Base-by-base conservation (phyloP, 495 filamentous ascomycete genomes). In the Chaetomidium leptoderma region DNA sequence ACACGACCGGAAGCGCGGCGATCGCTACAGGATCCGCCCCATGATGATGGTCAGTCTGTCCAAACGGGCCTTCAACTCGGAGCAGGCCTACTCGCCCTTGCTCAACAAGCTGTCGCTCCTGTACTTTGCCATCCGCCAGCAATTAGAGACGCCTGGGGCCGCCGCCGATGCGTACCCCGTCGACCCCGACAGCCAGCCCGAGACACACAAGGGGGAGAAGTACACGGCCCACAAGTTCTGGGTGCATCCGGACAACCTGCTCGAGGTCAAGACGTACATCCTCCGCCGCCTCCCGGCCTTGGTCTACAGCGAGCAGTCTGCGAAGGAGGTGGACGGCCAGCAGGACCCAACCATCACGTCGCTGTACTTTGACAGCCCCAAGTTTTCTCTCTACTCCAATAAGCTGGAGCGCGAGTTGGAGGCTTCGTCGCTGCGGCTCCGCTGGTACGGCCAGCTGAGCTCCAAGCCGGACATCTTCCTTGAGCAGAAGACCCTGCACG, bases 181-280 rank as follows among this genome's bases (percentile, higher is more conserved):
- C 16, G 74, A 73, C 30, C 68, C 72, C 24, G 68, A 73, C 23
- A 68, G 65, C 59, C 67, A 68, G 61, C 66, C 70, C 49, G 74
- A 72, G 55, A 74, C 72, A 37, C 76, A 76, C 59, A 79, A 80
- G 49, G 79, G 79, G 24, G 79, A 92, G 64, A 79, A 80, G 54
- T 97, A 95, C 69, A 88, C 83, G n/a, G 90, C 91, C 24, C 84
- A 93, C 72, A 98, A 97, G 76, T 98, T 97, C 76, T 98, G 95
- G 93, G 87, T 98, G 14, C 93, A 98, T 66, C 77, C 82, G 1
- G 93, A 97, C 62, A 97, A 98, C 68, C 76, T 97, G 13, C 82
- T 97, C 48, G 93, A 98, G 73, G 89, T 96, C 60, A 97, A 97
- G 76, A 97, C 93, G 13, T 86, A 86, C 53, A 93, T 98, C 55